These are phyloP conservation scores for Orychophragmus violaceus DNA, from an alignment of 345 rosid species.

Conservation along the genomic window DNA sequence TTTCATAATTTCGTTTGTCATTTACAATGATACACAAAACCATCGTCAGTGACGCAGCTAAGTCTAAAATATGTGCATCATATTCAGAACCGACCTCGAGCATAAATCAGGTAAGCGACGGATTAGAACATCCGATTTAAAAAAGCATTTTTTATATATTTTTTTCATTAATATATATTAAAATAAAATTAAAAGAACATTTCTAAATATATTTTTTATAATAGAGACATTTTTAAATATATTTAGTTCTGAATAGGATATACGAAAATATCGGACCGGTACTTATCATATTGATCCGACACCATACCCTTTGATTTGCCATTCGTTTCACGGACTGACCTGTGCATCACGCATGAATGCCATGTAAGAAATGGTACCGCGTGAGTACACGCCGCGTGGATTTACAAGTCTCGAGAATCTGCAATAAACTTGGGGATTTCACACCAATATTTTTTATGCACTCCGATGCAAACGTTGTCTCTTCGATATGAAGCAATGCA, in stretches of 20 bases:
- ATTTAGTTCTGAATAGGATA: too few relatives aligned
- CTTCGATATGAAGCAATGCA: slow-evolving; percentile 14
- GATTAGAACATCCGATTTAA: too few relatives aligned
- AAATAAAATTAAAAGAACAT: too few relatives aligned
- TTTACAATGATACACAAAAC: background rate
- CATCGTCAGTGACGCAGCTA: background rate
- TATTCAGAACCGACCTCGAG: too few relatives aligned
- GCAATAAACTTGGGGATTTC: slow-evolving; percentile 10
- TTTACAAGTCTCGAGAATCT: background rate
- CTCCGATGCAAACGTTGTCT: background rate
- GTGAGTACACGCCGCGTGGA: background rate
- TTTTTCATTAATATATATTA: too few relatives aligned
- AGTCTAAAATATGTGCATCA: too few relatives aligned
- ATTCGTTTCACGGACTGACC: background rate
- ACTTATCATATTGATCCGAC: too few relatives aligned
- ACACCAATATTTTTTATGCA: background rate
- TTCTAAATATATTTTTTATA: too few relatives aligned
- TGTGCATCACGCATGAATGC: slow-evolving; percentile 27
- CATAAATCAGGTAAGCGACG: too few relatives aligned
- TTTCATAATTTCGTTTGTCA: background rate
- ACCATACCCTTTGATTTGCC: slow-evolving; percentile 2
- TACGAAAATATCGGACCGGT: too few relatives aligned
- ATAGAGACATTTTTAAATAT: too few relatives aligned
- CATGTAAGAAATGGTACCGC: background rate
- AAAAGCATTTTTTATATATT: too few relatives aligned